These are phyloP conservation scores for Nakazawaea siamensis DNA, from an alignment of 805 yeast species.

Conservation along the genomic window DNA sequence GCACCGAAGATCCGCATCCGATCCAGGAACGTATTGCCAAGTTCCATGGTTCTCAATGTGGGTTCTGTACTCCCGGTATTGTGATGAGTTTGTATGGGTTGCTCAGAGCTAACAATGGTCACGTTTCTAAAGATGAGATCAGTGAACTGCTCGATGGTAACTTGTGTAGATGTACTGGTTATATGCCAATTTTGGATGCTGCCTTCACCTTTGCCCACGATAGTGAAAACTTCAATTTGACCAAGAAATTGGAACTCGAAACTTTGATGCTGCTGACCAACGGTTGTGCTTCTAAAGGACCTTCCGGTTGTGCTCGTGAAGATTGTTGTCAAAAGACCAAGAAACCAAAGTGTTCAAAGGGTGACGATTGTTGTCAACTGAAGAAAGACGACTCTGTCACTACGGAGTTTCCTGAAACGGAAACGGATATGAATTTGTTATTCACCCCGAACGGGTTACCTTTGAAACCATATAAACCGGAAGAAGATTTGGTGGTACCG, in stretches of 20 bases:
- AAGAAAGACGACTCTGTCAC: conserved; percentile 9
- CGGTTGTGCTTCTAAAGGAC: background rate
- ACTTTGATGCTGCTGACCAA: conserved; percentile 4
- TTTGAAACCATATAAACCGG: conserved; percentile 28
- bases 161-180: conserved; percentile 41
- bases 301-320: conserved; percentile 10
- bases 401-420: conserved; percentile 20
- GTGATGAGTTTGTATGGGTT: conserved; percentile 38
- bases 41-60: conserved; percentile 43
- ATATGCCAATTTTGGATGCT: conserved; percentile 41
- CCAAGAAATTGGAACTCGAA: conserved; percentile 14
- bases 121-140: conserved; percentile 27
- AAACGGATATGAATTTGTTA: conserved; percentile 24
- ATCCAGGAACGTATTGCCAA: conserved; percentile 41
- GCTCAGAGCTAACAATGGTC: conserved; percentile 28
- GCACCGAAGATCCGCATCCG: conserved; percentile 31
- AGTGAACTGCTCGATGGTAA: conserved; percentile 39
- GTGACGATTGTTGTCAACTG: conserved; percentile 13
- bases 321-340: conserved; percentile 26
- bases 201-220: conserved; percentile 32
- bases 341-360: conserved; percentile 14
- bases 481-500: conserved; percentile 33
- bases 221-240: conserved; percentile 21
- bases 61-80: conserved; percentile 44
- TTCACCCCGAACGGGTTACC: conserved; percentile 32